Evolutionary conservation across 2,329 filamentous ascomycete species (phyloP), one percentile per base, ranked within the genome.

Genomic region (Trichoderma endophyticum): DNA sequence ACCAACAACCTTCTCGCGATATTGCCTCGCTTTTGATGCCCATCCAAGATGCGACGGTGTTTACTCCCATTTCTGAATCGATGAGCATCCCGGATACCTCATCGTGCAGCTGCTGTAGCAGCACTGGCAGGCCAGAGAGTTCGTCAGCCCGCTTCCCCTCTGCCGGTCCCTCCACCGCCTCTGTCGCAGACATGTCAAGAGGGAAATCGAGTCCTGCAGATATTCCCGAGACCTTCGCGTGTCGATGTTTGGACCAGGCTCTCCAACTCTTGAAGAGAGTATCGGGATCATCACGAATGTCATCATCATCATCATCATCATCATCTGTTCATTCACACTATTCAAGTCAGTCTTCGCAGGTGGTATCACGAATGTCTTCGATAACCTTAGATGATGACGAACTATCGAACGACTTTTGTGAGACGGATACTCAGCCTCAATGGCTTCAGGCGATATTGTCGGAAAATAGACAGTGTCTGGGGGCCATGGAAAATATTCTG

Each of bases 361-460:
- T 18, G 3, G 2, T 8, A 39, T 8, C 36, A 39, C 36, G 6
- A 8, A 18, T 0, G 7, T 2, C 15, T 43, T 43, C 39, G 9
- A 43, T 0, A 43, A 4, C 3, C 1, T 7, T 2, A 9, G 39
- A 9, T 1, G 18, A 0, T 2, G 39, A 43, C 15, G 15, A 43
- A 2, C n/a, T 7, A 43, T 43, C 7, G 7, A 4, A 0, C 6
- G 0, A 0, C 18, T n/a, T 43, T 9, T 0, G 39, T n/a, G 1
- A 1, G 3, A n/a, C 7, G 4, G 39, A 4, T 7, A 9, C 39
- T 4, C 39, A 9, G 39, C 7, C 39, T n/a, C 39, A n/a, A n/a
- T 43, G 39, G 15, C 1, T 43, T 3, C 3, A n/a, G 6, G 7
- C 39, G 15, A 3, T 3, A 4, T 3, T 43, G 39, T n/a, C 15